Conservation (phyloP, 345 rosid genomes). For the Iberis pinnata region DNA sequence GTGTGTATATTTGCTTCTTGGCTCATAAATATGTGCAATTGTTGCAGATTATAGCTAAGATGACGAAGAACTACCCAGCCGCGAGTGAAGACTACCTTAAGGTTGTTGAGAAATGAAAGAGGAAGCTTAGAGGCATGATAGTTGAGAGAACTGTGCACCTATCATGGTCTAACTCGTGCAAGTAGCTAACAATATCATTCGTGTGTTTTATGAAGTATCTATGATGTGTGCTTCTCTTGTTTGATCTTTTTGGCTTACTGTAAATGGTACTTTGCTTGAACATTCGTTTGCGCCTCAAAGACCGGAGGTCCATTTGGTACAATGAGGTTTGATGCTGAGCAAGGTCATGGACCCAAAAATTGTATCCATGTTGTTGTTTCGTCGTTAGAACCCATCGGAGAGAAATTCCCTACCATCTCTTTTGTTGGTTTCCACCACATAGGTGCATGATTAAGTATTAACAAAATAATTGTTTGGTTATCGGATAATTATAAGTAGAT, state of each 20-base stretch:
- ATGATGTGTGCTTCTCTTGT: neutral
- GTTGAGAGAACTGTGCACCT: conserved; percentile 74
- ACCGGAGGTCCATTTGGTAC: conserved; percentile 97
- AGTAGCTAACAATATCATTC: conserved; percentile 1
- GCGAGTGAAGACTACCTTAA: conserved; percentile 74
- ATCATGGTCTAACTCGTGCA: conserved; percentile 93
- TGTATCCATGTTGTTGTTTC: conserved; percentile 80
- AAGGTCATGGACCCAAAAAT: conserved; percentile 71
- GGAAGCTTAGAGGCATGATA: conserved; percentile 76
- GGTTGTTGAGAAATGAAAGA: conserved; percentile 72
- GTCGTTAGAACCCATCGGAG: conserved; percentile 77
- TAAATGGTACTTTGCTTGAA: conserved; percentile 99
- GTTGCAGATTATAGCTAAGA: conserved; percentile 25
- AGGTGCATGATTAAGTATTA: too few relatives aligned
- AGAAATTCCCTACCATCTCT: conserved; percentile 61
- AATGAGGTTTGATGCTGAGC: conserved; percentile 57
- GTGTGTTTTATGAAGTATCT: neutral
- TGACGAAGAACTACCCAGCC: conserved; percentile 77
- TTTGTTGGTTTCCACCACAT: conserved; percentile 78
- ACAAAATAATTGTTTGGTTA: too few relatives aligned
- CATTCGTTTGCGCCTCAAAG: conserved; percentile 65
- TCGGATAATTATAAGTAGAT: too few relatives aligned
- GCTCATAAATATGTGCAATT: neutral
- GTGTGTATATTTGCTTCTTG: neutral
- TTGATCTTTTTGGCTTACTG: neutral